Evolutionary conservation across 2,329 filamentous ascomycete genomes (phyloP), one percentile per base, ranked within the genome.

Genomic region (Fusarium gaditjirri): DNA sequence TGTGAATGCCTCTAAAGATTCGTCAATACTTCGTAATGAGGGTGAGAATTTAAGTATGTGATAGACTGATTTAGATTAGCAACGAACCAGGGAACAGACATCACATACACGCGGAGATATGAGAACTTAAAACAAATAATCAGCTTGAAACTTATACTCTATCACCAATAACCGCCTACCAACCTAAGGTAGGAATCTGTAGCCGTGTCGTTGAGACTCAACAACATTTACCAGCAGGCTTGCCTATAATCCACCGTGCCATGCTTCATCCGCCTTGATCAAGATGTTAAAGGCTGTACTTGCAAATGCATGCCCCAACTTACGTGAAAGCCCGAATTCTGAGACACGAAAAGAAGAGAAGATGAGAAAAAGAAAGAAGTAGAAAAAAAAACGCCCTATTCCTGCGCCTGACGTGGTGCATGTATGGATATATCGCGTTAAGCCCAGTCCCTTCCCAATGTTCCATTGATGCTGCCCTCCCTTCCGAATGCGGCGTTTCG

Each of bases 381-480:
- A 68, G 27, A 47, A 19, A 31, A 11, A 29, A 39, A 59, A 71
- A 71, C 58, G 63, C 68, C 61, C 47, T 38, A 29, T 54, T 52
- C 39, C 9, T 47, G 29, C 47, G 50, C 50, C 35, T 29, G 21
- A 57, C 31, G 50, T 41, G 47, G 44, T 52, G 41, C 25, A 46
- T 17, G 36, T 39, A 31, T 68, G 49, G 43, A 52, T 56, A 68
- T 57, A 42, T 68, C 44, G 57, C 64, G 49, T 43, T 50, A 49
- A 39, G 43, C 46, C 43, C 49, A 27, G 50, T 68, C 33, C 49
- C 57, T 39, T 56, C 52, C 64, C 41, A 54, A 29, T 50, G 42
- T 57, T 58, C 68, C 19, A 43, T 54, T 52, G 46, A 71, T 60
- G 61, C 67, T 71, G 39, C 42, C 62, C 56, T 25, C 49, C 58